Evolutionary conservation across 1,284 basidiomycete species (phyloP).

Genomic region (Irpex sp.): DNA sequence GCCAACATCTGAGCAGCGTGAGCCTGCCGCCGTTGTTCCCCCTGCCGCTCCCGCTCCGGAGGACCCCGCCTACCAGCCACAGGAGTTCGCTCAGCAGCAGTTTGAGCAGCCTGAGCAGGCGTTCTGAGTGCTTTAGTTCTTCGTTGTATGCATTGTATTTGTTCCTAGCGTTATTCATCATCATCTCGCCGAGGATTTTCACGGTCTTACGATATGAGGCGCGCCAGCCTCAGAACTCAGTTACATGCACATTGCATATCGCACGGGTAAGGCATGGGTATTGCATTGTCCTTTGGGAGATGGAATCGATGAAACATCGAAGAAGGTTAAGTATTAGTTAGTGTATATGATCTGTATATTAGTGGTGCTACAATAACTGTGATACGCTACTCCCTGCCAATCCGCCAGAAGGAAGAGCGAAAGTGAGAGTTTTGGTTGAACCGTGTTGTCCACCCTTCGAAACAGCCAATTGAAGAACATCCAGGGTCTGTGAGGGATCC

Average conservation of each 20-base stretch:
- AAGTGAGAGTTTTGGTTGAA: slow-evolving; percentile 26
- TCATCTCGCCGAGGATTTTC: neutral
- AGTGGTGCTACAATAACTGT: slow-evolving; percentile 16
- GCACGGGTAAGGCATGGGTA: no score
- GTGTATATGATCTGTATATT: neutral
- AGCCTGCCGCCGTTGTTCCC: slow-evolving; percentile 52
- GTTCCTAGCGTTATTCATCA: slow-evolving; percentile 1
- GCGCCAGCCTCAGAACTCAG: no score
- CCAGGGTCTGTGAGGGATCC: slow-evolving; percentile 49
- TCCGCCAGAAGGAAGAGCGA: slow-evolving; percentile 29
- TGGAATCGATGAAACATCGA: neutral
- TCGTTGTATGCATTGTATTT: slow-evolving; percentile 9
- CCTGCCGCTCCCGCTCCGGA: slow-evolving; percentile 44
- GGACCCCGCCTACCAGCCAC: slow-evolving; percentile 38
- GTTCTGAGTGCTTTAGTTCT: slow-evolving; percentile 12
- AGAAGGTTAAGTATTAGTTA: neutral
- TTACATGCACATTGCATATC: no score
- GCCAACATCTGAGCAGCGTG: slow-evolving; percentile 76
- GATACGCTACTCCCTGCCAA: slow-evolving; percentile 41
- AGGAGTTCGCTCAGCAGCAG: slow-evolving; percentile 32
- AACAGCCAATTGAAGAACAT: slow-evolving; percentile 26
- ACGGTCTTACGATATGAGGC: neutral
- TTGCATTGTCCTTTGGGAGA: neutral
- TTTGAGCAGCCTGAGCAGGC: slow-evolving; percentile 27
- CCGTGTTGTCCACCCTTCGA: slow-evolving; percentile 15